phyloP scores from a whole-genome alignment of 306 rosid species.

The Cyamopsis tetragonoloba region DNA sequence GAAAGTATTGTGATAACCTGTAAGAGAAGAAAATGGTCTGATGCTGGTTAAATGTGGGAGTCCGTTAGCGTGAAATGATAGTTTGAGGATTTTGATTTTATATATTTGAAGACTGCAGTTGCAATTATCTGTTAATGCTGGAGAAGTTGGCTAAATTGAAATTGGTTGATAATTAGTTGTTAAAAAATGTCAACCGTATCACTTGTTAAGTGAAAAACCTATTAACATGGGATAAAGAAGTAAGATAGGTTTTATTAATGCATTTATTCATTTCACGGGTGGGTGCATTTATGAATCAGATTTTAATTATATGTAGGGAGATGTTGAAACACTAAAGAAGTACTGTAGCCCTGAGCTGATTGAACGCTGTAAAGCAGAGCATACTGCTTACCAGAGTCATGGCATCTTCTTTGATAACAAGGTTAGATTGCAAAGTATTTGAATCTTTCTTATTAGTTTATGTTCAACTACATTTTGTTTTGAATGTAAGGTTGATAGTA shows the following conservation, averaged over 20 bases:
- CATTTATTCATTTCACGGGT: constrained; percentile 1
- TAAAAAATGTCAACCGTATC: background rate
- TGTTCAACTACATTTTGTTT: constrained; percentile 3
- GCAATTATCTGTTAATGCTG: background rate
- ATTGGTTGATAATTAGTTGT: background rate
- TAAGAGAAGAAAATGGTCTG: background rate
- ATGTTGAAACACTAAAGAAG: constrained; percentile 69
- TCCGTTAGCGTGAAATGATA: background rate
- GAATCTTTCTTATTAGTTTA: constrained; percentile 17
- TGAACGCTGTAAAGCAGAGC: constrained; percentile 93
- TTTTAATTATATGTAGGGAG: constrained; percentile 55
- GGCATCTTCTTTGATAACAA: constrained; percentile 86
- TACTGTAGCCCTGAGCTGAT: constrained; percentile 74
- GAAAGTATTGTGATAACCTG: background rate
- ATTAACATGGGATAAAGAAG: constrained; percentile 7
- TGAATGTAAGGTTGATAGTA: background rate
- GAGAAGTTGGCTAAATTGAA: background rate
- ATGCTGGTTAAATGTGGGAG: background rate
- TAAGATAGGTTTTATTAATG: background rate
- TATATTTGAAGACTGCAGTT: background rate
- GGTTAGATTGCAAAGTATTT: constrained; percentile 38
- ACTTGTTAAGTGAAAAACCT: constrained; percentile 7
- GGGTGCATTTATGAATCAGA: constrained; percentile 16
- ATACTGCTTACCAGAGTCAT: constrained; percentile 55
- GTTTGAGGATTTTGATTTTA: background rate